Base-by-base conservation (phyloP, 169 alveolate species). In the Plasmodium falciparum region DNA sequence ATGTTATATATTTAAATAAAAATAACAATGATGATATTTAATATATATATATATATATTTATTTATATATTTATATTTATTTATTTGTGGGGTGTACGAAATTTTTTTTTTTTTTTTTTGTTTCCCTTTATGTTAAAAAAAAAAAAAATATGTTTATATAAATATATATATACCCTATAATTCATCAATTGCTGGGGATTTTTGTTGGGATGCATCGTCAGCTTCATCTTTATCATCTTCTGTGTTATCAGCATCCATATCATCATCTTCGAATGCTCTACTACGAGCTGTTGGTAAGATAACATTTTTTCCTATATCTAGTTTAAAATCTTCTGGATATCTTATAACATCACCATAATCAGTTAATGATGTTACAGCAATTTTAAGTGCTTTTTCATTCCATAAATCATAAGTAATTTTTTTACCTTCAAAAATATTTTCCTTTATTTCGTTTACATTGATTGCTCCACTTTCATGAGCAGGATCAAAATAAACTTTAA, bases 291-390 rank as follows among this genome's bases (percentile, higher is more conserved):
- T 67, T 52, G 90, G 90, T 7, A 80, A 47, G 6, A 66, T 65
- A 17, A 80, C 90, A 75, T 92, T 90, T 49, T 70, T 90, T 6
- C 88, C 92, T 50, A 90, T 58, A 76, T 76, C 94, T n/a, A 93
- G 24, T 67, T 78, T 90, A 85, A 93, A 94, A 75, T 94, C 95
- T 56, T 62, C 91, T 2, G 96, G 96, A 71, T 65, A 90, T 61
- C 94, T 73, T 15, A 94, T 70, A 29, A 93, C 65, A 76, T 94
- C 96, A 24, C 95, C 94, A 78, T 85, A 92, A 85, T 94, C 96
- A 9, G 96, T 94, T 73, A 94, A 65, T 0, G 96, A 86, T 13
- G 95, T 88, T 3, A 83, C 92, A 49, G 95, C 90, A 20, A 94
- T 52, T 59, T 93, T 94, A 54, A 88, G 29, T 1, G 95, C 94